Base-by-base conservation (phyloP, 2,329 filamentous ascomycete species). In the Paecilomyces sp. region DNA sequence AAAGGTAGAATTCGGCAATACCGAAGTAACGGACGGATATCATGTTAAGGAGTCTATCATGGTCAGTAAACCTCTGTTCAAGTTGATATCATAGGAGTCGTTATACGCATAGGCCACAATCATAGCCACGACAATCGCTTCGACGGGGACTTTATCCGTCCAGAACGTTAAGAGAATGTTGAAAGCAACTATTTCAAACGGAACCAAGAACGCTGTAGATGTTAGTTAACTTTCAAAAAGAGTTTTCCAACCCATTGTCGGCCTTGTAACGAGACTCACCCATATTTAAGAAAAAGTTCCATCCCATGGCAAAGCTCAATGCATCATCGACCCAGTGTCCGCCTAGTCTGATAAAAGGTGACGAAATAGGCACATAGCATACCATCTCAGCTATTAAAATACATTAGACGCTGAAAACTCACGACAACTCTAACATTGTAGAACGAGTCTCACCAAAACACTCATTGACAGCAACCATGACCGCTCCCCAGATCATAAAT, bases 1-100 rank as follows among this genome's bases (percentile, higher is more conserved):
- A 75, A 28, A 80, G 68, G 67, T 76, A 80, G 61, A 81, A 81
- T 63, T 81, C 79, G 3, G 76, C 70, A 51, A 78, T 74, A 28
- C 79, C 79, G 59, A 75, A 81, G 57, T 70, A 74, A 3, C 69
- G 65, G 0, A 81, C 79, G 0, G 76, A 76, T 1, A 79, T 62
- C 7, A 75, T 63, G 60, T 81, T 80, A 9, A 80, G 63, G 4
- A 72, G 36, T 2, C 65, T 67, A 54, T 15, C 22, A 30, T 13
- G 11, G 25, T 53, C 22, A 53, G 18, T 13, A 3, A 53, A 25
- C 24, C 15, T 53, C 11, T n/a, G 47, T 24, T 13, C 4, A 57
- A 22, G 13, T 12, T 9, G 51, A 53, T 28, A 4, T 53, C 12
- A 24, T 24, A 15, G 47, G 47, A 51, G 31, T 2, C 18, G 5